Evolutionary conservation across 768 basidiomycete genomes (phyloP), one percentile per base, ranked within the genome.

Genomic region (Tulasnella sp.): DNA sequence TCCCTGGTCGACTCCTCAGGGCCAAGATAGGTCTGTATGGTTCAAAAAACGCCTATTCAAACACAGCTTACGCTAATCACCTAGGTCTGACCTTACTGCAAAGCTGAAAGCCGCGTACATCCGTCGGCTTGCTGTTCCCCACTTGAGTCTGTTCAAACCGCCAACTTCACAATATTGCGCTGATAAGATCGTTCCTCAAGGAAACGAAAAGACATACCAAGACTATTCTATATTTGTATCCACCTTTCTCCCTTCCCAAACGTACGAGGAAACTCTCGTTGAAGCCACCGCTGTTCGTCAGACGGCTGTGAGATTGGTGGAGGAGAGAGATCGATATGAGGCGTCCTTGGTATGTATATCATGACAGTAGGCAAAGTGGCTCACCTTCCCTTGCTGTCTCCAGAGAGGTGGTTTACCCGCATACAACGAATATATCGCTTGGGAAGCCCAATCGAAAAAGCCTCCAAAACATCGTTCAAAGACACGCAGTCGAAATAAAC

Each of bases 171-270:
- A 21, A 15, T 9, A 1, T 21, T 4, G 25, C 4, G 52, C 11
- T n/a, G 4, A 36, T 41, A 32, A 39, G 34, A n/a, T 40, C n/a
- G 57, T 31, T 29, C n/a, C 63, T 6, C 4, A 42, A 92, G 89
- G 79, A 58, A 76, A 82, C 55, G 87, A 89, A 37, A 79, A 85
- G 12, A 93, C 91, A 0, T 82, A 83, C 56, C 82, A 88, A 63
- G 74, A 79, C 2, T 98, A 94, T 67, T 96, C 93, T 0, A 77
- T 83, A 0, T 96, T 97, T 70, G 88, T 89, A 14, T 88, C 90
- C 0, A 77, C 78, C 54, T 77, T 85, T 68, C 79, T 82, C 63
- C 78, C 84, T 12, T 73, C 82, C 0, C 70, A 75, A n/a, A 76
- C 83, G 40, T 98, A 98, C 65, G 91, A 94, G 65, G 63, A 72